Evolutionary conservation across 306 rosid species (phyloP).

Genomic region (Sophora flavescens): DNA sequence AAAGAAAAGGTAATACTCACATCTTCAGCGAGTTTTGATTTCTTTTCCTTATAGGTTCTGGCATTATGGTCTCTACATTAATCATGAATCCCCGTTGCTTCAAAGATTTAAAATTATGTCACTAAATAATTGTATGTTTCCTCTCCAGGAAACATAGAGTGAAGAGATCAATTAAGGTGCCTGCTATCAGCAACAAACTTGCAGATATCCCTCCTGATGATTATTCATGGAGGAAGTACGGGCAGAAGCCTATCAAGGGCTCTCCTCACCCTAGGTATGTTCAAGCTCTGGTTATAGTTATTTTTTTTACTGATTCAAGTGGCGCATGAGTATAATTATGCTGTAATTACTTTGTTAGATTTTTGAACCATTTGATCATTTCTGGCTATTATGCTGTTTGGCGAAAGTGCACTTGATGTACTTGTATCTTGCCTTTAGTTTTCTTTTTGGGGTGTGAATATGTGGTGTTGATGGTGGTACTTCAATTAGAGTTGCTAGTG

Average conservation of each 20-base stretch:
- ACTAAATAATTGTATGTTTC: conserved; percentile 5
- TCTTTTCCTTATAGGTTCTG: conserved; percentile 14
- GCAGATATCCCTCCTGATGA: conserved; percentile 99
- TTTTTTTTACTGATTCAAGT: conserved; percentile 22
- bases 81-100: conserved; percentile 23
- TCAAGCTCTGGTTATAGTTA: conserved; percentile 25
- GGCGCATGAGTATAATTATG: conserved; percentile 11
- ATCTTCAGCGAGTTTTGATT: conserved; percentile 23
- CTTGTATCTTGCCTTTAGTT: background rate
- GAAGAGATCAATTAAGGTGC: conserved; percentile 94
- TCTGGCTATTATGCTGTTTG: conserved; percentile 18
- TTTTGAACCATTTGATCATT: conserved; percentile 13
- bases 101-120: conserved; percentile 15
- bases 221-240: conserved; percentile 99
- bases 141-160: conserved; percentile 86
- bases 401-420: conserved; percentile 21
- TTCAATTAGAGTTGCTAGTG: conserved; percentile 9
- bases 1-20: conserved; percentile 81
- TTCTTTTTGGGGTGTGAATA: background rate
- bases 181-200: conserved; percentile 97
- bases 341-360: conserved; percentile 11
- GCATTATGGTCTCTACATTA: background rate
- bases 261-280: conserved; percentile 97
- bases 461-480: background rate
- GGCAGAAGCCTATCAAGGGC: conserved; percentile 99